Evolutionary conservation across 495 filamentous ascomycete genomes (phyloP), one percentile per base, ranked within the genome.

Genomic region (Lasiosphaeria miniovina): DNA sequence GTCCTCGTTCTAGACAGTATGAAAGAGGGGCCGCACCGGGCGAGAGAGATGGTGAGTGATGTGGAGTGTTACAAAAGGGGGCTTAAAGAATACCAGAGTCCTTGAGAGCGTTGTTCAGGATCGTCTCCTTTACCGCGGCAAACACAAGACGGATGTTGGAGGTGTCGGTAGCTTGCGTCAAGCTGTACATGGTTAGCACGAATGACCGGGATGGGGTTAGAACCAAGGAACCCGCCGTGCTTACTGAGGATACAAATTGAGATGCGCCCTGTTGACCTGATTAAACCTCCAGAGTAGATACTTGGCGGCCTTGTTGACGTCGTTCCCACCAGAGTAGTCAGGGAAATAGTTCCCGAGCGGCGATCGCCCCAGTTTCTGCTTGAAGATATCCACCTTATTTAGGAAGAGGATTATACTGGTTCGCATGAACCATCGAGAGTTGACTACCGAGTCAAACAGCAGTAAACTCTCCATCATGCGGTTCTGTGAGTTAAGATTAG

Each of bases 381-480:
- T 91, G 84, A 98, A 98, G 59, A 97, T 84, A 80, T 97, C 95
- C 56, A 98, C 95, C 74, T 98, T 98, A 78, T 97, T 97, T 53
- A 98, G 80, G 79, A 98, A 98, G 33, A 98, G 82, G 70, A 98
- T 97, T 71, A 98, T 98, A 74, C 91, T 96, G 32, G 94, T 97
- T 60, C 94, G 83, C 87, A 97, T 93, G 74, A 98, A 98, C 95
- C 95, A 98, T 66, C 94, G 82, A 59, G 93, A 97, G 75, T 98
- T 98, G 63, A 98, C 94, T 4, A 98, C 94, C 7, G 93, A 97
- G 75, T 98, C 95, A 73, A 98, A 98, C n/a, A 98, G 84, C 41
- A 98, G 86, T 36, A 98, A 73, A 67, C 90, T 94, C 74, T 98
- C 94, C 90, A 96, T 96, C 94, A 98, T 97, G 52, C 95, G 93